Base-by-base conservation (phyloP, 768 basidiomycete species). In the Collybia mongolica region DNA sequence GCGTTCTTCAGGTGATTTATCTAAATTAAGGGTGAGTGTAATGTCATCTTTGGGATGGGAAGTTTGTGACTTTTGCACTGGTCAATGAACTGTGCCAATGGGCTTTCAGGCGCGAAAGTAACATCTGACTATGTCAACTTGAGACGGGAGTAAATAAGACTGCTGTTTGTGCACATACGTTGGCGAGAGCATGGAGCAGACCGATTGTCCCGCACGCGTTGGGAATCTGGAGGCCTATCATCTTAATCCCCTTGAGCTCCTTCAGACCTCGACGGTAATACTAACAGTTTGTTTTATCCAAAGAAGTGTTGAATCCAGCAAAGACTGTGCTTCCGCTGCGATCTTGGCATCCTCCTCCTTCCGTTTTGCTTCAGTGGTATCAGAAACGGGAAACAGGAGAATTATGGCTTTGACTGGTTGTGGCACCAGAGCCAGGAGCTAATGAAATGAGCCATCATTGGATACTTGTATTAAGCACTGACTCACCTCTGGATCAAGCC, bases 171-270 rank as follows among this genome's bases (percentile, higher is more conserved):
- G n/a, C n/a, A 9, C 18, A 20, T 52, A 93, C 88, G 62, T 98
- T 97, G 18, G 83, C 81, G 39, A 97, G 68, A 8, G 90, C 82
- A 58, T 95, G 93, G 5, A 94, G 75, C 15, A 94, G 74, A 0
- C 85, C 92, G 64, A 95, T 93, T 0, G 92, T 93, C 3, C 93
- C 93, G 60, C 92, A 93, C 0, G 92, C 91, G 58, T 93, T 93
- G 3, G 74, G 65, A 49, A 92, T 92, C 88, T 90, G 37, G 37
- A 19, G 17, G 26, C 2, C 24, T 19, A 20, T 15, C 15, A 26
- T 26, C 7, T 26, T 7, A n/a, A 26, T 26, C 7, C 7, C 7
- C 24, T 26, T 26, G 7, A 26, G 35, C 17, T 49, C 29, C 22
- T 28, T 5, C 26, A n/a, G 28, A 49, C 44, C 46, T 52, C 22